Base-by-base conservation (phyloP, 768 basidiomycete genomes). In the Postia placenta region DNA sequence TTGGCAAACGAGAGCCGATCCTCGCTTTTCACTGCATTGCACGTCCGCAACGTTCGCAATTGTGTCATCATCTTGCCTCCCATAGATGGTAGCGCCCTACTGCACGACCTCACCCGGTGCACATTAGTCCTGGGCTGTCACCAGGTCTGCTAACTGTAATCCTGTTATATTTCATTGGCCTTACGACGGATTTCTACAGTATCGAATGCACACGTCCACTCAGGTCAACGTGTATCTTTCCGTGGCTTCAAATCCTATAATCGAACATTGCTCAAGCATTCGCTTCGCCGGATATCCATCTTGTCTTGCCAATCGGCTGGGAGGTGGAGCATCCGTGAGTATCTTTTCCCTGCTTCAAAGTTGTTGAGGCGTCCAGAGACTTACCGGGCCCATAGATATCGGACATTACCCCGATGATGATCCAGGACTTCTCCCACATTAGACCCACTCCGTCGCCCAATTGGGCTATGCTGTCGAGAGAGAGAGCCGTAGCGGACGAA, bases 381-480 rank as follows among this genome's bases (percentile, higher is more conserved):
- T 17, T 7, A 4, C 14, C 9, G 11, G 9, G 33, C 9, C n/a
- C 9, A n/a, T n/a, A 35, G 33, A 35, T 35, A n/a, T 35, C 33
- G 9, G 38, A 62, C 30, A 69, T 62, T 52, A 70, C 73, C 19
- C 66, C 74, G 47, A 58, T 74, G n/a, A 52, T 71, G 2, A 79
- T 91, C 15, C 86, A 86, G 59, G 92, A 94, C 55, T 94, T 94
- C 61, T 87, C 89, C 17, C 90, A 92, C 64, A 86, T 92, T 51
- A 72, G 81, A 26, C 60, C 75, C 4, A 81, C 85, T 1, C 81
- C 80, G 0, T 93, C 92, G 3, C 89, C 92, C 9, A 80, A 93
- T 64, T 93, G 87, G 83, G 69, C 71, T 0, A 47, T 38, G 0
- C 44, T 63, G 3, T 47, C 51, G 1, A 41, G 24, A 15, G 58